Evolutionary conservation across 2,329 filamentous ascomycete genomes (phyloP).

Genomic region (Calonectria hongkongensis): DNA sequence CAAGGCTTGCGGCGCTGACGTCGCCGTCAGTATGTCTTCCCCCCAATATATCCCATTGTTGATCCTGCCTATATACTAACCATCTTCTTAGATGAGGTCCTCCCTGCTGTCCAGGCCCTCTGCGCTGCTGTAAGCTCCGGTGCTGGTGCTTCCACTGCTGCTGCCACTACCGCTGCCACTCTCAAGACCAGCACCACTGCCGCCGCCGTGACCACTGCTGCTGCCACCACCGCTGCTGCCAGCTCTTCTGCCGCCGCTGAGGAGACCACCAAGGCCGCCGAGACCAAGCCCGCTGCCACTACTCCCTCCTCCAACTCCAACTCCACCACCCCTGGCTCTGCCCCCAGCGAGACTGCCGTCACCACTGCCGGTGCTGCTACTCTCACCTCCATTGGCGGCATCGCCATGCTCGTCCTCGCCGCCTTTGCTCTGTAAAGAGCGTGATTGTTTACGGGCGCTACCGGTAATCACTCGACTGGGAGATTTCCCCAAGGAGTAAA

Average conservation of each 20-base stretch:
- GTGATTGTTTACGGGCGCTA: not conserved
- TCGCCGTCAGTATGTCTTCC: constrained; percentile 61
- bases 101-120: constrained; percentile 61
- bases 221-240: constrained; percentile 38
- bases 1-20: constrained; percentile 59
- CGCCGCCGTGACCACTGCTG: constrained; percentile 30
- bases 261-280: constrained; percentile 45
- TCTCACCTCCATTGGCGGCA: constrained; percentile 56
- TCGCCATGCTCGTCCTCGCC: constrained; percentile 58
- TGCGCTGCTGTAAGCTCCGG: constrained; percentile 52
- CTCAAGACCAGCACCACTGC: constrained; percentile 30
- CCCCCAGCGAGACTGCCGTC: constrained; percentile 37
- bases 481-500: not conserved
- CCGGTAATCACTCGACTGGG: not conserved
- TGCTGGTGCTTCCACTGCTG: constrained; percentile 38
- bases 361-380: constrained; percentile 57
- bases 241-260: constrained; percentile 36
- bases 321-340: constrained; percentile 30
- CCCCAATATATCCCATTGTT: not conserved
- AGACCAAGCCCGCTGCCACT: constrained; percentile 40
- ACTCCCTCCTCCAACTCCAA: constrained; percentile 21
- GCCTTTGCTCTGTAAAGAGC: constrained; percentile 61
- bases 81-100: constrained; percentile 60
- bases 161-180: constrained; percentile 3
- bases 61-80: constrained; percentile 41